These are phyloP conservation scores for Coprinopsis marcescibilis DNA, from an alignment of 768 basidiomycete genomes.

Conservation along the genomic window DNA sequence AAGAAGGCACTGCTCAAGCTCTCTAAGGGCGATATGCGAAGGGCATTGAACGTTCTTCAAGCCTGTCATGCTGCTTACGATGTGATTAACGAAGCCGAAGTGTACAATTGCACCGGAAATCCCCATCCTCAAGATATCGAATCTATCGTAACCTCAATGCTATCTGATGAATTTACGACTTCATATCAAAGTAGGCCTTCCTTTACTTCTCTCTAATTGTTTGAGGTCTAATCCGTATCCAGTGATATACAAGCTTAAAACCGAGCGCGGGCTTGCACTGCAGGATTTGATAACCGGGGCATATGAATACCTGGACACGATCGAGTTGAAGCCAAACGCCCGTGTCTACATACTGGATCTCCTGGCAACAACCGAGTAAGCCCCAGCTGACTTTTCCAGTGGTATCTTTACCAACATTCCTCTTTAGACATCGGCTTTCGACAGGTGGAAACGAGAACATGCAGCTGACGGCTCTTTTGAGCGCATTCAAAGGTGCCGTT, in stretches of 20 bases:
- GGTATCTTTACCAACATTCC: not conserved
- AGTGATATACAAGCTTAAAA: slow-evolving; percentile 88
- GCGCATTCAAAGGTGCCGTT: slow-evolving; percentile 89
- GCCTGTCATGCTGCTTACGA: slow-evolving; percentile 98
- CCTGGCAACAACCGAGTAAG: slow-evolving; percentile 93
- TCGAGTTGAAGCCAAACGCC: slow-evolving; percentile 83
- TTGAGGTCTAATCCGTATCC: not conserved
- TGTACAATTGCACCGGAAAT: slow-evolving; percentile 96
- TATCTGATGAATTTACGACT: slow-evolving; percentile 92
- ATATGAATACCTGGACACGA: slow-evolving; percentile 82
- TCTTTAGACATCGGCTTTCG: slow-evolving; percentile 75
- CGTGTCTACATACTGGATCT: slow-evolving; percentile 89
- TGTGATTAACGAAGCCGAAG: slow-evolving; percentile 76
- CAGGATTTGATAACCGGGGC: slow-evolving; percentile 92
- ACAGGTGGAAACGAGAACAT: slow-evolving; percentile 93
- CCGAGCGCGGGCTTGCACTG: slow-evolving; percentile 87
- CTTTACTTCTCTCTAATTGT: too few relatives aligned
- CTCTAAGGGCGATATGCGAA: slow-evolving; percentile 96
- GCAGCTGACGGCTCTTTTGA: slow-evolving; percentile 85
- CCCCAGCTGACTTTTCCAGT: slow-evolving; percentile 10
- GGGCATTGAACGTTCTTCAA: slow-evolving; percentile 93
- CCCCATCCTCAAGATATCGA: slow-evolving; percentile 96
- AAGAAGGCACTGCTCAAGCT: slow-evolving; percentile 86
- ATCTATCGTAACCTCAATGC: slow-evolving; percentile 90
- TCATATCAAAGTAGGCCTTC: slow-evolving; percentile 66